phyloP scores from a whole-genome alignment of 495 filamentous ascomycete genomes.

The Parathielavia appendiculata region DNA sequence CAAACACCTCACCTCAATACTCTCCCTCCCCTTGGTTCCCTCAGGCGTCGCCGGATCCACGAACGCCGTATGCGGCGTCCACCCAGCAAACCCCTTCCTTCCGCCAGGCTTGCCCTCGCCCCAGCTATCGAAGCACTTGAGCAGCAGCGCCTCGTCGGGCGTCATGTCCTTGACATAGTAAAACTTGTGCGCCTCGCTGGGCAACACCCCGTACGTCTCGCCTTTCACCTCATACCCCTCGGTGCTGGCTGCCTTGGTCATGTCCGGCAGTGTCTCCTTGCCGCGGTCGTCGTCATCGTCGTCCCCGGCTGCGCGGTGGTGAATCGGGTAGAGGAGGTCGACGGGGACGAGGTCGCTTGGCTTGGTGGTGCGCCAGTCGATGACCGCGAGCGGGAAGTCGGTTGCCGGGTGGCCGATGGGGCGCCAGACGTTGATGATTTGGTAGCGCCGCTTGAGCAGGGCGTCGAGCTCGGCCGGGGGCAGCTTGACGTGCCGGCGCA shows the following conservation, averaged over 20 bases:
- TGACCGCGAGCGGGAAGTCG: slow-evolving; percentile 66
- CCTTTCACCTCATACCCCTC: slow-evolving; percentile 49
- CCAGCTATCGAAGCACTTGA: slow-evolving; percentile 81
- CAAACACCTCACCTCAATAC: slow-evolving; percentile 82
- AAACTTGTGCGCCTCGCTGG: slow-evolving; percentile 57
- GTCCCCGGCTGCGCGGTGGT: slow-evolving; percentile 55
- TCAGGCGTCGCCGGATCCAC: slow-evolving; percentile 60
- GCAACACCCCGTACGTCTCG: slow-evolving; percentile 64
- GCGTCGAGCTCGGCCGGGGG: slow-evolving; percentile 46
- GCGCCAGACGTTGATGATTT: slow-evolving; percentile 86
- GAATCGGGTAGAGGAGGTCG: slow-evolving; percentile 68
- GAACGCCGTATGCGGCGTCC: slow-evolving; percentile 84
- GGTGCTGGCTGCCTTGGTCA: slow-evolving; percentile 21
- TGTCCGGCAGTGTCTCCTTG: slow-evolving; percentile 33
- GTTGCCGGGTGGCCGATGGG: slow-evolving; percentile 66
- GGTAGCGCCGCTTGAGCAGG: slow-evolving; percentile 58
- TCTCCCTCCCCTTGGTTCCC: slow-evolving; percentile 62
- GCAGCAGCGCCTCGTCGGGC: slow-evolving; percentile 66
- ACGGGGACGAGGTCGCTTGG: slow-evolving; percentile 61
- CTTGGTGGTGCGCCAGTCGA: slow-evolving; percentile 55
- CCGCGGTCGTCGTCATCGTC: slow-evolving; percentile 36
- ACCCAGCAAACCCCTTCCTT: slow-evolving; percentile 47
- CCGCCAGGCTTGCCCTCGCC: slow-evolving; percentile 45
- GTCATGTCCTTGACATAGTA: slow-evolving; percentile 78
- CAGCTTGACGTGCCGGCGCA: slow-evolving; percentile 54